Evolutionary conservation across 371 early-diverging fungal genomes (phyloP).

Genomic region (Globomyces sp.): DNA sequence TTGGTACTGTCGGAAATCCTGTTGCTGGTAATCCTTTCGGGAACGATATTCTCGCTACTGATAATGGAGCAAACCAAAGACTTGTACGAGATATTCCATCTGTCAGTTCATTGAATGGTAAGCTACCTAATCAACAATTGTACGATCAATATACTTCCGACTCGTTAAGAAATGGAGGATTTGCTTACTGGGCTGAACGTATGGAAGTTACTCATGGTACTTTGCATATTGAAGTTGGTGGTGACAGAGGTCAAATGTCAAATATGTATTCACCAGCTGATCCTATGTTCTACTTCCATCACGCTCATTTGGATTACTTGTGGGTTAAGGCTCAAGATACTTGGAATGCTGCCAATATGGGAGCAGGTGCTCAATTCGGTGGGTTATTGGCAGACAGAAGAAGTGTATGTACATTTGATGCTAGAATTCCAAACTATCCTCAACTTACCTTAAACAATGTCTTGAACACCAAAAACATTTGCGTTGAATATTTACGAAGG

Average conservation of each 20-base stretch:
- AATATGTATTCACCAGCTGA: slow-evolving; percentile 24
- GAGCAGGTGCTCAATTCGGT: slow-evolving; percentile 1
- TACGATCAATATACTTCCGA: slow-evolving; percentile 12
- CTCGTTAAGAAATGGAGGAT: slow-evolving; percentile 3
- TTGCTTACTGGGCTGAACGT: slow-evolving; percentile 7
- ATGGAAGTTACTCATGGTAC: slow-evolving; percentile 21
- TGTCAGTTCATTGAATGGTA: not conserved
- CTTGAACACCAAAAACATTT: slow-evolving; percentile 3
- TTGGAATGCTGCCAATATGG: slow-evolving; percentile 15
- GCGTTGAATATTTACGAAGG: slow-evolving; percentile 18
- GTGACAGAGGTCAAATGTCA: slow-evolving; percentile 14
- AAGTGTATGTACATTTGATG: slow-evolving; percentile 9
- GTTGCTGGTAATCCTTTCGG: not conserved
- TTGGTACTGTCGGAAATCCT: not conserved
- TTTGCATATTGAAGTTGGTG: slow-evolving; percentile 17
- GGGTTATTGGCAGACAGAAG: not conserved
- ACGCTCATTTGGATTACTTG: slow-evolving; percentile 21
- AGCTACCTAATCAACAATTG: not conserved
- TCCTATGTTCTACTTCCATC: slow-evolving; percentile 14
- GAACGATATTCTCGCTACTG: not conserved
- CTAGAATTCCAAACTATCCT: slow-evolving; percentile 7
- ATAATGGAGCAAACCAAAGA: not conserved
- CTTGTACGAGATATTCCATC: not conserved
- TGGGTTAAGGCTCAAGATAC: slow-evolving; percentile 21
- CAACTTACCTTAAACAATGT: slow-evolving; percentile 11